Evolutionary conservation across 2,329 filamentous ascomycete species (phyloP).

Genomic region (Fusarium torreyae): DNA sequence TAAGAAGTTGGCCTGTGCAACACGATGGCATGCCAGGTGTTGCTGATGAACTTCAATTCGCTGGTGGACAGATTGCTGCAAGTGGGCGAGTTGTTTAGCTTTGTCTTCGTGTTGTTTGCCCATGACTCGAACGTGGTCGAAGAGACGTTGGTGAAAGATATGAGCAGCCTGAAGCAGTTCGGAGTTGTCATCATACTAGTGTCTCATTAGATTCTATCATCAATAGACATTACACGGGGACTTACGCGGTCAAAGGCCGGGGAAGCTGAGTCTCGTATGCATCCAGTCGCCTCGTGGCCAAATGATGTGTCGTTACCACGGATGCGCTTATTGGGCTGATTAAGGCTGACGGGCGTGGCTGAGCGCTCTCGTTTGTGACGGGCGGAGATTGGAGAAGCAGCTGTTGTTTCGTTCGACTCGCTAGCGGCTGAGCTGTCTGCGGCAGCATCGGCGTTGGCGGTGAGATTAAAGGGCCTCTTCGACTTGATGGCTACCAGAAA

Average conservation of each 20-base stretch:
- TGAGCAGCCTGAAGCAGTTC: neutral
- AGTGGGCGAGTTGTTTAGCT: neutral
- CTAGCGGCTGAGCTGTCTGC: neutral
- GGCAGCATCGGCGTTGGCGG: neutral
- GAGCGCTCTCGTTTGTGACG: slow-evolving; percentile 11
- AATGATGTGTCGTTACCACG: neutral
- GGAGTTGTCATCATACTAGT: neutral
- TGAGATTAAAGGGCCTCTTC: neutral
- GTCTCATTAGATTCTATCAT: neutral
- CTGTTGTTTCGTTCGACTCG: neutral
- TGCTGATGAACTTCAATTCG: slow-evolving; percentile 4
- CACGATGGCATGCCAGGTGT: neutral
- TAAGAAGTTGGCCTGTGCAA: neutral
- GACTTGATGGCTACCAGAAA: neutral
- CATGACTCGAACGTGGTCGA: neutral
- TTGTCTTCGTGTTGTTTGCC: neutral
- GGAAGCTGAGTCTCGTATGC: neutral
- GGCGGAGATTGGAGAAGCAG: neutral
- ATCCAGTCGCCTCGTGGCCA: neutral
- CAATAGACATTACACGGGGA: too few species aligned
- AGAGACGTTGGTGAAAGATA: neutral
- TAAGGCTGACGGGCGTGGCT: neutral
- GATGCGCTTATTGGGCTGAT: slow-evolving; percentile 4
- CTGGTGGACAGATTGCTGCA: neutral
- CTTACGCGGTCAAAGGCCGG: neutral